A percentile compares a stretch with the other conserved stretches of the same genome.
Evolutionary conservation across 179 eudicot genomes (phyloP).

Genomic region (Heliamphora pulchella): DNA sequence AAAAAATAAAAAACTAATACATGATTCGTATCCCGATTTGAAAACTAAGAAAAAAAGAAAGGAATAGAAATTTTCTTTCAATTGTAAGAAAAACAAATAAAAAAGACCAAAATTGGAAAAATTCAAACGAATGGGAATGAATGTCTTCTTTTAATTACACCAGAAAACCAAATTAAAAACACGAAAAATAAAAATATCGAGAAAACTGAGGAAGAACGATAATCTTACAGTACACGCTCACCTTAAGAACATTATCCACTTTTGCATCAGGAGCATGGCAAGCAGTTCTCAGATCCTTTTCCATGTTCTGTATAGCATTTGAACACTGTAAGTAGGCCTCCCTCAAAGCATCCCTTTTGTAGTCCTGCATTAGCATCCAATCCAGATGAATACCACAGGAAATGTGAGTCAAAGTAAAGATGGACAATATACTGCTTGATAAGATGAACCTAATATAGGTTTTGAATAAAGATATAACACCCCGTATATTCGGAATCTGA

Average conservation of each 20-base stretch:
- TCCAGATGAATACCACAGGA: slow-evolving; percentile 11
- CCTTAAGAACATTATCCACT: slow-evolving; percentile 61
- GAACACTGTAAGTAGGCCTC: slow-evolving; percentile 81
- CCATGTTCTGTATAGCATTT: slow-evolving; percentile 74
- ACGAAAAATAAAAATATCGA: neutral
- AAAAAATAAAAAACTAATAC: too few species aligned
- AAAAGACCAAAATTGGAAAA: neutral
- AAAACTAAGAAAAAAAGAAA: neutral
- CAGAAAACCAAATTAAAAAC: neutral
- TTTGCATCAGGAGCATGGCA: slow-evolving; percentile 78
- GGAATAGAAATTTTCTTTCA: neutral
- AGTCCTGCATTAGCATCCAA: slow-evolving; percentile 47
- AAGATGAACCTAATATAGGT: slow-evolving; percentile 1
- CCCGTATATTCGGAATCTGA: neutral
- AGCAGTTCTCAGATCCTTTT: slow-evolving; percentile 70
- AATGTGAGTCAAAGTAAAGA: neutral
- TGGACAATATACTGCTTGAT: neutral
- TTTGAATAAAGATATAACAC: neutral
- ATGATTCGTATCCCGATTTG: too few species aligned
- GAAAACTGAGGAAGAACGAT: neutral
- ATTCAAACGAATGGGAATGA: neutral
- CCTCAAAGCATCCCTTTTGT: slow-evolving; percentile 69
- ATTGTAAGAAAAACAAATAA: neutral
- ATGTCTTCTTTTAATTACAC: neutral
- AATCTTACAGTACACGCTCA: slow-evolving; percentile 9